Conservation (phyloP, 2,329 filamentous ascomycete species). For the Camillea tinctor region DNA sequence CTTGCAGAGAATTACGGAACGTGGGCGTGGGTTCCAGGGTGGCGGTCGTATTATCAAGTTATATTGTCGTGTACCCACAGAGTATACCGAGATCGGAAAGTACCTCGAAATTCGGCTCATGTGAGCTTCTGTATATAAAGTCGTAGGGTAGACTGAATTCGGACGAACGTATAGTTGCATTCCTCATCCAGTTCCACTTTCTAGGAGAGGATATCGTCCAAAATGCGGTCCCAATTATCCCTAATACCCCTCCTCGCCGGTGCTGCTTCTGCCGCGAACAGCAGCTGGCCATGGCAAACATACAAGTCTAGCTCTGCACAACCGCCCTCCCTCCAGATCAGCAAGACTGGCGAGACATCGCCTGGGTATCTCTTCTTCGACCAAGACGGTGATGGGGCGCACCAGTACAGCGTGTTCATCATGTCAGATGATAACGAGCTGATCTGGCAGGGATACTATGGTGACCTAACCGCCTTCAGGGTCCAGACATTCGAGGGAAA, state of each 20-base stretch:
- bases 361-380: conserved; percentile 23
- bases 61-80: background rate
- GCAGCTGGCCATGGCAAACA: conserved; percentile 23
- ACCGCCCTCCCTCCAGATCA: conserved; percentile 20
- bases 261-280: conserved; percentile 8
- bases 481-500: conserved; percentile 31
- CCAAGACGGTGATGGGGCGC: conserved; percentile 20
- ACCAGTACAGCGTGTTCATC: conserved; percentile 23
- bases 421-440: conserved; percentile 27
- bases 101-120: background rate
- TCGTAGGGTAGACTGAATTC: background rate
- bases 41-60: too few species aligned
- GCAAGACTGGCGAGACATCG: conserved; percentile 16
- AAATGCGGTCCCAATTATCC: conserved; percentile 5
- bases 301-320: conserved; percentile 18
- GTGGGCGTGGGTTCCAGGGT: too few species aligned
- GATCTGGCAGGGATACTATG: conserved; percentile 27
- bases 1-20: too few species aligned
- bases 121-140: background rate
- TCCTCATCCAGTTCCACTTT: background rate
- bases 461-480: conserved; percentile 24
- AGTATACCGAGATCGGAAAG: conserved; percentile 7
- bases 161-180: too few species aligned
- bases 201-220: background rate
- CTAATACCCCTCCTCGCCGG: background rate